Evolutionary conservation across 2,329 filamentous ascomycete genomes (phyloP), one percentile per base, ranked within the genome.

Genomic region (Colletotrichum liriopes): DNA sequence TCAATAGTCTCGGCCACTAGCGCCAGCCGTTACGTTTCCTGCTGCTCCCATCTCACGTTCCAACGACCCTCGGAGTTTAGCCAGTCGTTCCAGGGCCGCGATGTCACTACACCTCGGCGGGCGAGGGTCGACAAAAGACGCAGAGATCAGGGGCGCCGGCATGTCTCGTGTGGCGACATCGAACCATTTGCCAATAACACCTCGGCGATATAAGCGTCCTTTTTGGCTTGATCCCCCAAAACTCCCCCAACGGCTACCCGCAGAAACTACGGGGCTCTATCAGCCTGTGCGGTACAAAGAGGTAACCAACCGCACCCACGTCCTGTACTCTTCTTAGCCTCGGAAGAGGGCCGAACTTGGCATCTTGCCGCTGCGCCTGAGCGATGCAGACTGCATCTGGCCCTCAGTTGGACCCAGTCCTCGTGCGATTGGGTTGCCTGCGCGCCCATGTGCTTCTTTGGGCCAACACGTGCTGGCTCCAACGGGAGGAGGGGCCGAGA

Each of bases 81-180:
- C 18, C 18, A 41, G 41, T 39, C 39, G 23, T 45, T 29, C 39
- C 35, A 62, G 41, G 51, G 20, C 69, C 49, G 20, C 65, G 43
- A 68, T 71, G 65, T 63, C 43, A 72, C 51, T 54, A 43, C 20
- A 41, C 41, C 58, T 41, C 45, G 23, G 58, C 43, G 51, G 58
- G 29, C 52, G 23, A 63, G 47, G 60, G 14, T 32, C 26, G 29
- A 49, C 32, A 51, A 43, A 43, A 54, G 64, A 35, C 68, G 32
- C 58, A 68, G 26, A 61, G 9, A n/a, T 35, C 29, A 49, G 58
- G 41, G 58, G 26, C 7, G 2, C n/a, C 41, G 32, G 54, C n/a
- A 59, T n/a, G 52, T 69, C 41, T 39, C 59, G 47, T 39, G 69
- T 72, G 69, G 65, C 70, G 45, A 70, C 29, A 54, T 70, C 70